A percentile compares a stretch with the other conserved stretches of the same genome.
These are phyloP conservation scores for Dictyostelium purpureum DNA, from an alignment of 78 protist genomes.

Conservation along the genomic window DNA sequence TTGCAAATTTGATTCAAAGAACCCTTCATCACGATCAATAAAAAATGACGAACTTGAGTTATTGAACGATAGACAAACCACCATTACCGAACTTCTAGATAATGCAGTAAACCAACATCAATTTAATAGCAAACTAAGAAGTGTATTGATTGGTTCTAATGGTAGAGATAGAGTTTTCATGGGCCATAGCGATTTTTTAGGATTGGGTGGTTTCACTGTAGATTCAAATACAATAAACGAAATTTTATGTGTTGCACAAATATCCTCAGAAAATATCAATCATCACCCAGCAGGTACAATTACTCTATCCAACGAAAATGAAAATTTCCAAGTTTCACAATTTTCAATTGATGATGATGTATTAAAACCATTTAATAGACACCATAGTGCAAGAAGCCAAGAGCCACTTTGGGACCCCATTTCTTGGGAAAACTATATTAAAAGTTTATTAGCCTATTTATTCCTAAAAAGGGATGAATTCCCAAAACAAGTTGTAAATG, in stretches of 20 bases:
- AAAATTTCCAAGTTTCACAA: not conserved
- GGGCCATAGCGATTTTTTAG: slow-evolving; percentile 72
- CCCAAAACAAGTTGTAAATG: not conserved
- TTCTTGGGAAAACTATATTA: slow-evolving; percentile 45
- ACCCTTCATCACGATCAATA: not conserved
- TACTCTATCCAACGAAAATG: not conserved
- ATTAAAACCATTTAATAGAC: not conserved
- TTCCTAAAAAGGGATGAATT: not conserved
- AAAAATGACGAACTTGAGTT: not conserved
- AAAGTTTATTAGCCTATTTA: slow-evolving; percentile 23
- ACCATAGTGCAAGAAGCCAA: not conserved
- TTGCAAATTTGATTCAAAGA: not conserved
- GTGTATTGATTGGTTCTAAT: slow-evolving; percentile 8
- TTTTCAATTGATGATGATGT: not conserved
- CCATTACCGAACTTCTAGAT: not conserved
- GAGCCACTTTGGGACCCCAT: slow-evolving; percentile 28
- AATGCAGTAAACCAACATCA: not conserved
- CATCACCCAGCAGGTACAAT: not conserved
- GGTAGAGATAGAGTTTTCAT: slow-evolving; percentile 77
- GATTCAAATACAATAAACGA: slow-evolving; percentile 49
- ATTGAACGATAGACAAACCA: not conserved
- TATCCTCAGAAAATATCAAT: not conserved
- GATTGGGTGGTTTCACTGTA: slow-evolving; percentile 70
- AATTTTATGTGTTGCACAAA: slow-evolving; percentile 21
- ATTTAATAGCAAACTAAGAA: not conserved